A percentile compares a stretch with the other conserved stretches of the same genome.
Evolutionary conservation across 1,284 basidiomycete species (phyloP).

Genomic region (Sanghuangporus weigelae): DNA sequence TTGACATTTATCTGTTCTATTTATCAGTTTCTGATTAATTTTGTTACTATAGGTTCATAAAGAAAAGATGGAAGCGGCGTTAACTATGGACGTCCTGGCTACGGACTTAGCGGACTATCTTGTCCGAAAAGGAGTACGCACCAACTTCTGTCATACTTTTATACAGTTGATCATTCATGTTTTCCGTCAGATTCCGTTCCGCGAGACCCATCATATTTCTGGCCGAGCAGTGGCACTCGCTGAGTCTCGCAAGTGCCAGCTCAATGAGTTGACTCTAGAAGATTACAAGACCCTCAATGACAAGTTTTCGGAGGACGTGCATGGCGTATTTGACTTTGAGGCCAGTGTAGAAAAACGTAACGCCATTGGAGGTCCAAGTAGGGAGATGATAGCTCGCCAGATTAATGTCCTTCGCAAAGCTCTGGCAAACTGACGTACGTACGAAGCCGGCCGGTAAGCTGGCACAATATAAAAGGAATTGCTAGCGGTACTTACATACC

Average conservation of each 20-base stretch:
- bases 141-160: not conserved
- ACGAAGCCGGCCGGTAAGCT: too few relatives aligned
- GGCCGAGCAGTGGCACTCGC: constrained; percentile 94
- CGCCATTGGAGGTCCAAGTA: constrained; percentile 89
- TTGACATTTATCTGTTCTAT: not conserved
- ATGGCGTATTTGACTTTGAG: constrained; percentile 86
- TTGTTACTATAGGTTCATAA: constrained; percentile 62
- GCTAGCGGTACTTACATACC: too few relatives aligned
- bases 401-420: constrained; percentile 61
- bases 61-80: constrained; percentile 83
- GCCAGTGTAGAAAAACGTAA: constrained; percentile 91
- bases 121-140: constrained; percentile 90
- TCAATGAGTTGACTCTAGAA: constrained; percentile 75
- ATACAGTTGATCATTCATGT: constrained; percentile 9
- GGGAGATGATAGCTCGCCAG: constrained; percentile 82
- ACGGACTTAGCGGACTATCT: constrained; percentile 98
- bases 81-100: constrained; percentile 96
- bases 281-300: constrained; percentile 77
- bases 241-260: constrained; percentile 74
- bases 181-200: constrained; percentile 67
- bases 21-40: not conserved
- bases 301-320: constrained; percentile 81
- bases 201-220: constrained; percentile 97
- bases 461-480: too few relatives aligned
- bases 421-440: constrained; percentile 29